phyloP scores from a whole-genome alignment of 805 yeast species.

The Blastobotrys parvus region DNA sequence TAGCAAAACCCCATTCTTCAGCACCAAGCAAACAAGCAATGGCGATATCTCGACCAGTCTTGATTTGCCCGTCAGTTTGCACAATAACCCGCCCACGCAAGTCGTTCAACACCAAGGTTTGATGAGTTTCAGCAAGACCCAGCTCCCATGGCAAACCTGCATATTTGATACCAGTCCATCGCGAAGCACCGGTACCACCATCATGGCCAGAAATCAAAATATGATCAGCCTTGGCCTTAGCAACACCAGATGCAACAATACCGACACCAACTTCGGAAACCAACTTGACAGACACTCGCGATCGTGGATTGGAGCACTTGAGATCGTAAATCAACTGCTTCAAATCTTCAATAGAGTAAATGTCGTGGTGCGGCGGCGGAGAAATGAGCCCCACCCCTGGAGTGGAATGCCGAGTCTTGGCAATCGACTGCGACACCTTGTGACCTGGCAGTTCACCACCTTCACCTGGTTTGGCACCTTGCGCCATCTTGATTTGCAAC shows the following conservation, averaged over 20 bases:
- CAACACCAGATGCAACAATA: slow-evolving; percentile 98
- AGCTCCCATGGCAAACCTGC: slow-evolving; percentile 99
- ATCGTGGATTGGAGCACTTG: slow-evolving; percentile 95
- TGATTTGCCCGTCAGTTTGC: slow-evolving; percentile 97
- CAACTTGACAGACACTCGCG: slow-evolving; percentile 91
- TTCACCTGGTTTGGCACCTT: slow-evolving; percentile 99
- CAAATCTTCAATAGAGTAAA: slow-evolving; percentile 94
- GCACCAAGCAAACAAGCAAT: slow-evolving; percentile 95
- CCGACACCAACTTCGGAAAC: slow-evolving; percentile 99
- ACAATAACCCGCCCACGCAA: slow-evolving; percentile 91
- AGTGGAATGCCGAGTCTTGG: slow-evolving; percentile 92
- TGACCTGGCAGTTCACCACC: slow-evolving; percentile 98
- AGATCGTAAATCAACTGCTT: slow-evolving; percentile 93
- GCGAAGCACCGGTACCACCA: slow-evolving; percentile 99
- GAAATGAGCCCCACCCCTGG: slow-evolving; percentile 95
- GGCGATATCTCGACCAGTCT: slow-evolving; percentile 96
- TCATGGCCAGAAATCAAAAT: slow-evolving; percentile 94
- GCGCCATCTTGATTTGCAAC: slow-evolving; percentile 97
- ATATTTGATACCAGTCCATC: slow-evolving; percentile 93
- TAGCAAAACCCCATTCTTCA: slow-evolving; percentile 97
- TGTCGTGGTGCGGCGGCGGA: slow-evolving; percentile 98
- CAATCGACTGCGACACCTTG: slow-evolving; percentile 81
- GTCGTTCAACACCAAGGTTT: slow-evolving; percentile 90
- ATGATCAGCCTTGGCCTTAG: slow-evolving; percentile 97
- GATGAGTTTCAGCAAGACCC: slow-evolving; percentile 97